Base-by-base conservation (phyloP, 192 early-diverging fungal species). In the Backusella macrospora region DNA sequence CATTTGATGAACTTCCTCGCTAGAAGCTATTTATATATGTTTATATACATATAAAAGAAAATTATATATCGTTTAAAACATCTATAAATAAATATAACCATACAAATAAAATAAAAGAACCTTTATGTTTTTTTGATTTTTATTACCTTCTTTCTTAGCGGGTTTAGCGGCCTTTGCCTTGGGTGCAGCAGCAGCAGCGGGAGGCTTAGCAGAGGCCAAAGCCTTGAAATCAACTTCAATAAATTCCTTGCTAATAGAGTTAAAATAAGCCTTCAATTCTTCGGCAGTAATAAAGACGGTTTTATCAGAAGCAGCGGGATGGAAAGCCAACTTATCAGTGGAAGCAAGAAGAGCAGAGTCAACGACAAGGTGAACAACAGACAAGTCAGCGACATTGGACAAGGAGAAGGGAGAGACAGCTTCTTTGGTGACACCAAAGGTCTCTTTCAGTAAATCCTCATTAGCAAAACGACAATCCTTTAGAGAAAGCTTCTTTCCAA, bases 351-450 rank as follows among this genome's bases (percentile, higher is more conserved):
- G 80, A 69, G 82, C 82, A 82, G 86, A 75, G 73, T 96, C 95
- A 40, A 96, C 82, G 37, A 95, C 90, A 38, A 95, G 77, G n/a
- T 83, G 86, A 59, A 96, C 83, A 43, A 85, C 73, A 39, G 85
- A 77, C 43, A 90, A 81, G 79, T 89, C 82, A 38, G 82, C 70
- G 21, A 94, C 87, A 71, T 90, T 86, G 29, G 79, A 81, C 71
- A 94, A 77, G 13, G 87, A 84, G 81, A 95, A 94, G 21, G 93
- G 93, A 72, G 93, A 92, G 9, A 91, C 92, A 90, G 73, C 67
- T 16, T 88, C 84, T 77, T 87, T 91, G 48, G 81, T 79, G 18
- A 62, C 64, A 29, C 42, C 64, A 70, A 93, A 88, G n/a, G 85
- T 75, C 29, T 55, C 71, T 8, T 63, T 68, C 47, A 95, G 79